Conservation (phyloP, 257 asterid genomes). For the Perilla frutescens region DNA sequence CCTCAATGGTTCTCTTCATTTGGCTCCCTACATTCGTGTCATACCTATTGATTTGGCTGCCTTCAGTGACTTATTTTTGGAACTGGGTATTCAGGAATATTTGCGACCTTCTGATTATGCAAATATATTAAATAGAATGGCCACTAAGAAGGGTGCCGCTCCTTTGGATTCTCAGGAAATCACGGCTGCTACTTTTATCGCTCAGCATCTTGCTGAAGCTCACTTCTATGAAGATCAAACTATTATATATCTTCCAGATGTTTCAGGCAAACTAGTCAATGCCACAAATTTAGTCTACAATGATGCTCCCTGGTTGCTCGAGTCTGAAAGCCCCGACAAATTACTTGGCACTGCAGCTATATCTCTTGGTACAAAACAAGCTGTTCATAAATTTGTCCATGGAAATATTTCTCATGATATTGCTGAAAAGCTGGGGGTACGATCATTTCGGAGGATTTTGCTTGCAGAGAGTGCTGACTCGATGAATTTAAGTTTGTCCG, state of each 20-base stretch:
- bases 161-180: constrained; percentile 85
- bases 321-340: constrained; percentile 64
- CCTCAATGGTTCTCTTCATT: constrained; percentile 92
- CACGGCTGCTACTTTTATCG: constrained; percentile 81
- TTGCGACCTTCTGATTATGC: constrained; percentile 84
- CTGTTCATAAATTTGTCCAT: constrained; percentile 83
- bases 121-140: constrained; percentile 77
- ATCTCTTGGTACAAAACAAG: constrained; percentile 58
- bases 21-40: constrained; percentile 94
- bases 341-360: constrained; percentile 57
- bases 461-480: constrained; percentile 98
- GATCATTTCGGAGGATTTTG: constrained; percentile 84
- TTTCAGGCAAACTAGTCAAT: constrained; percentile 66
- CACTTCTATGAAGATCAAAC: constrained; percentile 62
- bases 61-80: constrained; percentile 85
- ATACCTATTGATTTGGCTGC: constrained; percentile 93
- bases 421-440: constrained; percentile 96
- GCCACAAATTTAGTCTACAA: constrained; percentile 78
- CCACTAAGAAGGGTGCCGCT: constrained; percentile 63
- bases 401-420: constrained; percentile 94
- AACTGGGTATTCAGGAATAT: constrained; percentile 78
- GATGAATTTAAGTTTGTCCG: constrained; percentile 93
- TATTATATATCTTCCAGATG: constrained; percentile 81
- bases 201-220: constrained; percentile 90
- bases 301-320: constrained; percentile 99